Base-by-base conservation (phyloP, 1,284 basidiomycete genomes). In the Leccinum griseonigrum region DNA sequence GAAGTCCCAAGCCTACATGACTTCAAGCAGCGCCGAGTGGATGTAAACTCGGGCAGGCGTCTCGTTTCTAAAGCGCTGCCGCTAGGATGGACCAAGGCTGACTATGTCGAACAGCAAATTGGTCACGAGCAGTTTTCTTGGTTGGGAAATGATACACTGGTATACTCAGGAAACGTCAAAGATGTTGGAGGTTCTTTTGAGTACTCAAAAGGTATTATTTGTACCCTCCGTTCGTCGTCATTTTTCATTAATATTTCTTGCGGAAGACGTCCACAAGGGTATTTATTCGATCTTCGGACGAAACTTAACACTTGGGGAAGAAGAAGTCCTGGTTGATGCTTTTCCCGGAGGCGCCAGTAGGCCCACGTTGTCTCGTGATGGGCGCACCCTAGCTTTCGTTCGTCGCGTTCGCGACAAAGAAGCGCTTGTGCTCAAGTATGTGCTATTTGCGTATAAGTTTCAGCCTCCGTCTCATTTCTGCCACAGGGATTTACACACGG, bases 61-160 rank as follows among this genome's bases (percentile, higher is more conserved):
- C 69, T 88, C 28, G 68, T 88, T 57, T 81, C 85, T 34, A 78
- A 83, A 40, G 81, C 76, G 2, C 71, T 90, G 2, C 88, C 88
- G 29, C 59, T 68, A 2, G 87, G 87, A 2, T 88, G 87, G 86
- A 75, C 77, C 29, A 70, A 80, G 9, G 78, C 81, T 8, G 73
- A 84, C 51, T 91, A 90, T 67, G 80, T 78, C 8, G 79, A 86
- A 40, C 86, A 87, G 64, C 88, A 90, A 72, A 84, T 91, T 63
- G 88, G 88, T 0, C 84, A 86, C 1, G 88, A 91, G 65, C 87
- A 90, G 66, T 78, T 85, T 64, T 79, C 88, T 52, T 90, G 86
- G 86, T 70, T 70, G 32, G 79, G 80, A 8, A 74, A 81, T 29
- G 87, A 89, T 65, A 74, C 76, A 6, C 66, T 91, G 9, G 85